A percentile compares a stretch with the other conserved stretches of the same genome.
These are phyloP conservation scores for Didymella exigua DNA, from an alignment of 2,329 filamentous ascomycete genomes.

Conservation along the genomic window DNA sequence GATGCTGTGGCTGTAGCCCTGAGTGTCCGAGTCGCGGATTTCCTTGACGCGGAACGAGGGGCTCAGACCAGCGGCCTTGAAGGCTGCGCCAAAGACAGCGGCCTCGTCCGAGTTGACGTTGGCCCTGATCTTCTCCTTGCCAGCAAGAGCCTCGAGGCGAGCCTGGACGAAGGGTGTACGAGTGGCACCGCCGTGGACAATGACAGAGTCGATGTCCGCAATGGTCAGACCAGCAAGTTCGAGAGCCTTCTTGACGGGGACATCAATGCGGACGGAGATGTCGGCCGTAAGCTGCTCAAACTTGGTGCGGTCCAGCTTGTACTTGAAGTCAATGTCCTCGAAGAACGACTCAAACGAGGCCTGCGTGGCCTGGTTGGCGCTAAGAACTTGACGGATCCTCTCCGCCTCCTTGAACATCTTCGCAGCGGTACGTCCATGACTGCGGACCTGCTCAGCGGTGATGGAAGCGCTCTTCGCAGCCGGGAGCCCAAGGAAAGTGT, in stretches of 20 bases:
- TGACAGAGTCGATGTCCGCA: constrained; percentile 82
- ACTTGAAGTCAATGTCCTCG: constrained; percentile 91
- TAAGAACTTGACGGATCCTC: constrained; percentile 83
- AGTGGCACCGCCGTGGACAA: constrained; percentile 88
- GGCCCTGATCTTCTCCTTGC: constrained; percentile 79
- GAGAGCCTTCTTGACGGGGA: constrained; percentile 75
- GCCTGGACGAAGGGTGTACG: constrained; percentile 95
- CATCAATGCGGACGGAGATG: constrained; percentile 70
- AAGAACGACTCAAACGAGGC: constrained; percentile 87
- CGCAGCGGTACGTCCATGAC: constrained; percentile 82
- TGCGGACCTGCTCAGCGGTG: constrained; percentile 66
- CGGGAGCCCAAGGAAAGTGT: constrained; percentile 72
- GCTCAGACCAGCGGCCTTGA: constrained; percentile 89
- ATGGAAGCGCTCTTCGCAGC: constrained; percentile 68
- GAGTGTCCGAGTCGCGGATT: constrained; percentile 80
- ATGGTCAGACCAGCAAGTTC: constrained; percentile 73
- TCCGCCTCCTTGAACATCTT: constrained; percentile 95
- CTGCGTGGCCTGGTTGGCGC: constrained; percentile 83
- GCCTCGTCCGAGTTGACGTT: constrained; percentile 98
- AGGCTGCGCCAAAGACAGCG: constrained; percentile 92
- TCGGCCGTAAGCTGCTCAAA: constrained; percentile 79
- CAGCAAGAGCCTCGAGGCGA: constrained; percentile 76
- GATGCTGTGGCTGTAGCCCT: constrained; percentile 74
- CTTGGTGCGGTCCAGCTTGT: constrained; percentile 78
- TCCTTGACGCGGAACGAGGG: constrained; percentile 98